phyloP scores from a whole-genome alignment of 2,329 filamentous ascomycete species.

The Microdochium bolleyi region DNA sequence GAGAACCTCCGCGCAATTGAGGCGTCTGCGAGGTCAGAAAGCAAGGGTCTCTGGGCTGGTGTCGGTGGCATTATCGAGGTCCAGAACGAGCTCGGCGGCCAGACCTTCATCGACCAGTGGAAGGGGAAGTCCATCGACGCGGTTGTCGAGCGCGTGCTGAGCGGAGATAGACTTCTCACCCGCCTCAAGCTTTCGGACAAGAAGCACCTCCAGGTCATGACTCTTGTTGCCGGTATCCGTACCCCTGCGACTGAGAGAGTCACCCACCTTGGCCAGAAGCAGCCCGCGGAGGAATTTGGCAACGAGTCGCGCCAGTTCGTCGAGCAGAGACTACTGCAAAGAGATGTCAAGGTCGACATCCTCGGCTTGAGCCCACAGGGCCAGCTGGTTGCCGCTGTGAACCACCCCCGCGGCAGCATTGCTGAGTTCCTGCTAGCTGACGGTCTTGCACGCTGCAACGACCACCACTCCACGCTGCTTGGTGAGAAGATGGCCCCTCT shows the following conservation, averaged over 20 bases:
- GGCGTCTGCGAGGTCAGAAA: conserved; percentile 66
- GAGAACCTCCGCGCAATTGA: conserved; percentile 74
- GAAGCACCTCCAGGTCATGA: conserved; percentile 83
- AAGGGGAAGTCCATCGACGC: conserved; percentile 81
- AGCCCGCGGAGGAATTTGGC: conserved; percentile 81
- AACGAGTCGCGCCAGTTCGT: conserved; percentile 86
- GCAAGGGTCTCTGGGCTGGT: conserved; percentile 73
- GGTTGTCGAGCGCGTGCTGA: conserved; percentile 84
- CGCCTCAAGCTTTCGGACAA: conserved; percentile 73
- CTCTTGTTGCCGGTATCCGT: conserved; percentile 81
- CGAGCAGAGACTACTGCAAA: conserved; percentile 77
- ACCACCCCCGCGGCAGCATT: conserved; percentile 89
- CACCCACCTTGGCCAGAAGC: conserved; percentile 68
- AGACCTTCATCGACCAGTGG: conserved; percentile 73
- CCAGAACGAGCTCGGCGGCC: conserved; percentile 71
- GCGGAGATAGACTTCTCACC: conserved; percentile 81
- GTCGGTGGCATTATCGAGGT: conserved; percentile 63
- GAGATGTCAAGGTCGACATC: conserved; percentile 73
- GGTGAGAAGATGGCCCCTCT: conserved; percentile 81
- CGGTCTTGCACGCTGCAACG: conserved; percentile 85
- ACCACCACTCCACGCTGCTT: conserved; percentile 90
- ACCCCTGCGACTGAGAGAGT: conserved; percentile 85
- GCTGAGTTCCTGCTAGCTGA: conserved; percentile 84
- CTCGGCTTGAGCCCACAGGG: conserved; percentile 85
- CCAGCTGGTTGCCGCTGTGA: conserved; percentile 78